Percentiles rank a stretch among this genome's conserved stretches.
These are phyloP conservation scores for Chenopodium suecicum DNA, from an alignment of 148 eudicot genomes.

Conservation along the genomic window DNA sequence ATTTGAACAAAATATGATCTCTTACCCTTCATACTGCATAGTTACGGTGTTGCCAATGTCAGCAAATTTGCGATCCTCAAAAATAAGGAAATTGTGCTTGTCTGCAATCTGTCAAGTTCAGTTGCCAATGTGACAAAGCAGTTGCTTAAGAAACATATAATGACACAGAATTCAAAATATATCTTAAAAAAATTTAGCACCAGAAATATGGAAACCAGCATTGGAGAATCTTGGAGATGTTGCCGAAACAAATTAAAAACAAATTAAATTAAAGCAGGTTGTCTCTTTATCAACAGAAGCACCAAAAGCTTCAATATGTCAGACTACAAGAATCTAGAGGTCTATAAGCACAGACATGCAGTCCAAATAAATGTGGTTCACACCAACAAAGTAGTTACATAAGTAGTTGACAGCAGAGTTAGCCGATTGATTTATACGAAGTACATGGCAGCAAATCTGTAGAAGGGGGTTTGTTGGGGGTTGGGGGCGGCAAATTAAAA, in stretches of 20 bases:
- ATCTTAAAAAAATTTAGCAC: background rate
- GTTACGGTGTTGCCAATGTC: slow-evolving; percentile 97
- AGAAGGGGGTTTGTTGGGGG: background rate
- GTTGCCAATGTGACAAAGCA: background rate
- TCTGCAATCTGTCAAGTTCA: slow-evolving; percentile 72
- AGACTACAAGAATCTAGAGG: background rate
- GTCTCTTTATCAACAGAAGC: background rate
- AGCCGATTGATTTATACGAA: background rate
- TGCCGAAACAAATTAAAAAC: background rate
- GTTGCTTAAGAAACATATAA: slow-evolving; percentile 5
- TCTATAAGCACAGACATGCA: background rate
- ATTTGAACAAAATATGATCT: background rate
- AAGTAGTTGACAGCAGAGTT: background rate
- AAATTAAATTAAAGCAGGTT: background rate
- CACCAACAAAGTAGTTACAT: background rate
- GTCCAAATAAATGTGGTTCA: background rate
- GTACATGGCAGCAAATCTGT: background rate
- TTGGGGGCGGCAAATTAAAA: background rate
- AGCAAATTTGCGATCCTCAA: slow-evolving; percentile 96
- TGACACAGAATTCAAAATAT: background rate
- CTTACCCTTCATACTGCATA: slow-evolving; percentile 96
- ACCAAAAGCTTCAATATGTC: background rate
- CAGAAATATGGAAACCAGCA: background rate
- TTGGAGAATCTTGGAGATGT: background rate
- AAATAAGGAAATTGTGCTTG: slow-evolving; percentile 86